These are phyloP conservation scores for Albugo laibachii DNA, from an alignment of 352 stramenopile genomes.

Conservation along the genomic window DNA sequence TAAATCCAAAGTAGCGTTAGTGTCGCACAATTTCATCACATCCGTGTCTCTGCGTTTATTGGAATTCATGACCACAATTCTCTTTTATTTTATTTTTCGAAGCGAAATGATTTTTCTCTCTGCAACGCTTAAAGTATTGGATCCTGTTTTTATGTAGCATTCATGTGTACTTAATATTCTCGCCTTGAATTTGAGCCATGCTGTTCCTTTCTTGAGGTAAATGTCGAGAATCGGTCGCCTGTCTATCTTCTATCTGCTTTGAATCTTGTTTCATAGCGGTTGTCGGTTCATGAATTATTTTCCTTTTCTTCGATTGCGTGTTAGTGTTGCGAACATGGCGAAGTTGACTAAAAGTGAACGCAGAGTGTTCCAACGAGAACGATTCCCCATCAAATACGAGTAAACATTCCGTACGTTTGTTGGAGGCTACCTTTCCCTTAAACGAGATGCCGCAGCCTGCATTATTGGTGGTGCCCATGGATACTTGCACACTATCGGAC, in stretches of 20 bases:
- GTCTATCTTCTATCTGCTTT: neutral
- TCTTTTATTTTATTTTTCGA: no score
- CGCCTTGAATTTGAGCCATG: no score
- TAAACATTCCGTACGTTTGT: slow-evolving; percentile 40
- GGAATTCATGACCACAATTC: no score
- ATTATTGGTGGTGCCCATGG: slow-evolving; percentile 30
- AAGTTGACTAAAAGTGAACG: slow-evolving; percentile 49
- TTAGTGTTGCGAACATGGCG: slow-evolving; percentile 34
- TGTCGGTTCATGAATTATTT: neutral
- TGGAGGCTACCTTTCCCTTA: slow-evolving; percentile 51
- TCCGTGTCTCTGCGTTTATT: slow-evolving; percentile 77
- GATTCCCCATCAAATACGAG: slow-evolving; percentile 49
- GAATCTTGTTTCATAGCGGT: neutral
- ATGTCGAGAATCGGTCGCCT: neutral
- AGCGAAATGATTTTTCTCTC: no score
- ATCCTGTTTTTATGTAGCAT: neutral
- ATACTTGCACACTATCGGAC: slow-evolving; percentile 35
- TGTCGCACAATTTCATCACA: slow-evolving; percentile 77
- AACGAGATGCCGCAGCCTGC: slow-evolving; percentile 36
- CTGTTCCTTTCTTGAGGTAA: neutral
- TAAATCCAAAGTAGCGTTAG: neutral
- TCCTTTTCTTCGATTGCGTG: slow-evolving; percentile 1
- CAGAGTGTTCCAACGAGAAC: slow-evolving; percentile 51
- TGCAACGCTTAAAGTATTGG: slow-evolving; percentile 5
- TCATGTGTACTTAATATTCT: no score